phyloP scores from a whole-genome alignment of 1,284 basidiomycete species.

The Ceratobasidium sp. region DNA sequence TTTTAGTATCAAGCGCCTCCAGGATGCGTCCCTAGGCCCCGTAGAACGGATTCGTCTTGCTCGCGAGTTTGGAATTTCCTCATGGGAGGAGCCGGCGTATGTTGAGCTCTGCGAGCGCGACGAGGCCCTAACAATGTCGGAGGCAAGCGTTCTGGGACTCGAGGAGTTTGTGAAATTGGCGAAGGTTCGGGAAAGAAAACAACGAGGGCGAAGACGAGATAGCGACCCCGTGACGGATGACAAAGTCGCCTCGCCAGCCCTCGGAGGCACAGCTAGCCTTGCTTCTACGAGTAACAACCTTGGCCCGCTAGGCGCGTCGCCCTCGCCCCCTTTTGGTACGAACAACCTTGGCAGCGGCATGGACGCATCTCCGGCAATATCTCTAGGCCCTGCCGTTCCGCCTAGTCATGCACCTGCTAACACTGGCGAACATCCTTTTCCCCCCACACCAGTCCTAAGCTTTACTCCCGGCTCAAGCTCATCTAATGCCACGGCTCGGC shows the following conservation, averaged over 20 bases:
- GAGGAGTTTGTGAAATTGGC: too few species aligned
- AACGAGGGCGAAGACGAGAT: too few species aligned
- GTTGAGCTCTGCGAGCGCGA: too few species aligned
- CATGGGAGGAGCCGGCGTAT: too few species aligned
- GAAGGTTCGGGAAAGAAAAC: too few species aligned
- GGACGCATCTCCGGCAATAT: conserved; percentile 5
- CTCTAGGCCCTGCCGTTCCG: conserved; percentile 31
- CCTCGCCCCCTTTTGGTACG: background rate
- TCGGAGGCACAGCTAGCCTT: background rate
- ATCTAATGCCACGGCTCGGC: background rate
- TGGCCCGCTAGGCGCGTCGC: conserved; percentile 38
- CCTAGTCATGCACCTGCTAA: conserved; percentile 18
- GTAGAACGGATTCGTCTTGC: too few species aligned
- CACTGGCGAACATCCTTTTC: conserved; percentile 12
- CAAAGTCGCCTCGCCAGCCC: conserved; percentile 23
- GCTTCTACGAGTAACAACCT: conserved; percentile 12
- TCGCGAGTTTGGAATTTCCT: too few species aligned
- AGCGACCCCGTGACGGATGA: too few species aligned
- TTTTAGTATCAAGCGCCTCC: conserved; percentile 25
- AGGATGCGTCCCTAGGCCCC: too few species aligned
- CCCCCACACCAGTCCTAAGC: conserved; percentile 31
- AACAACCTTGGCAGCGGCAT: conserved; percentile 24
- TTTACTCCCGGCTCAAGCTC: background rate
- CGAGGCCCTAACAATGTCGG: too few species aligned
- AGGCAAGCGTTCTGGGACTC: too few species aligned